Percentiles rank a stretch among this genome's conserved stretches.
Conservation (phyloP, 73 alveolate genomes). For the Stentor coeruleus region DNA sequence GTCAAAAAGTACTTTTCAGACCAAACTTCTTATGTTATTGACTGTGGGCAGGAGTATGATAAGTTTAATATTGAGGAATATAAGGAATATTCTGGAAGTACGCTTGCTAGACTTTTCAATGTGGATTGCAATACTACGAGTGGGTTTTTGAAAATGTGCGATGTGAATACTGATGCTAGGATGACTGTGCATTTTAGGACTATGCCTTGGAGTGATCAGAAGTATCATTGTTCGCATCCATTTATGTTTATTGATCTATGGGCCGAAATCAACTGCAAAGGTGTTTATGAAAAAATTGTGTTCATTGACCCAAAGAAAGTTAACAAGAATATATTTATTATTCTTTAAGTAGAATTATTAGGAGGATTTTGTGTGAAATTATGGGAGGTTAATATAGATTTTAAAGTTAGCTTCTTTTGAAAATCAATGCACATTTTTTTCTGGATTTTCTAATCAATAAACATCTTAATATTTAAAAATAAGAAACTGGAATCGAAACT, state of each 20-base stretch:
- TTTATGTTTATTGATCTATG: conserved; percentile 53
- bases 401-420: no score
- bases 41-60: conserved; percentile 7
- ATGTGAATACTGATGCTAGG: conserved; percentile 58
- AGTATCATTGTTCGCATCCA: conserved; percentile 59
- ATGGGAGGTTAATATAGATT: no score
- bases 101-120: conserved; percentile 55
- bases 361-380: no score
- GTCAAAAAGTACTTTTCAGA: conserved; percentile 8
- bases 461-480: no score
- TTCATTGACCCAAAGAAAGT: conserved; percentile 19
- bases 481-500: no score
- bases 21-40: conserved; percentile 8
- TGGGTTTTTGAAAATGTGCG: conserved; percentile 62
- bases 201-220: conserved; percentile 69
- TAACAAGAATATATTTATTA: conserved; percentile 14
- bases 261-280: conserved; percentile 62
- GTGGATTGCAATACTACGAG: conserved; percentile 63
- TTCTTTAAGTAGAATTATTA: background rate
- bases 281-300: conserved; percentile 27
- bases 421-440: no score
- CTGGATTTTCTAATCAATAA: no score
- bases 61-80: background rate
- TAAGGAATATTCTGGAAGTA: conserved; percentile 44
- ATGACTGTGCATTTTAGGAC: conserved; percentile 70